phyloP scores from a whole-genome alignment of 2,329 filamentous ascomycete species.

The Sclerotinia borealis region DNA sequence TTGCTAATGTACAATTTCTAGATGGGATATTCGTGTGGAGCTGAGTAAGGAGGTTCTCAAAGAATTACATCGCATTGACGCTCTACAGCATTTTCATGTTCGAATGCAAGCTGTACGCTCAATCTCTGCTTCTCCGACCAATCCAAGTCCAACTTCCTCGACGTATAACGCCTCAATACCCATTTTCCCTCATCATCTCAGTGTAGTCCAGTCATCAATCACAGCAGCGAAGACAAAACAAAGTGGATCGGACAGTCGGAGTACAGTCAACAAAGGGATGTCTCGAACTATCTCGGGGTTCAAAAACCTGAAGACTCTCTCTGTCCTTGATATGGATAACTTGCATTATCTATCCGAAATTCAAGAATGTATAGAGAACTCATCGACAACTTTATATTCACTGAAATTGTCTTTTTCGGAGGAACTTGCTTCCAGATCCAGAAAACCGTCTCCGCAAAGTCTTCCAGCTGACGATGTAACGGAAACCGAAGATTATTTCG shows the following conservation, averaged over 20 bases:
- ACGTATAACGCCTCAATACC: not conserved
- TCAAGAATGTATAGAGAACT: slow-evolving; percentile 48
- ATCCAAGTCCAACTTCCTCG: not conserved
- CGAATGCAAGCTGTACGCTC: slow-evolving; percentile 54
- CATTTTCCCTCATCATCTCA: not conserved
- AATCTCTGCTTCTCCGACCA: slow-evolving; percentile 44
- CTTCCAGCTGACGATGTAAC: slow-evolving; percentile 45
- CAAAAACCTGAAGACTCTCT: slow-evolving; percentile 46
- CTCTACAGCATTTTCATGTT: slow-evolving; percentile 49
- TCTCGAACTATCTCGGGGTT: slow-evolving; percentile 53
- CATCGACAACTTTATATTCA: slow-evolving; percentile 46
- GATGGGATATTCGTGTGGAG: slow-evolving; percentile 61
- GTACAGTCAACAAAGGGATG: not conserved
- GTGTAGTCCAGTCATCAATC: not conserved
- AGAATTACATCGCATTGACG: slow-evolving; percentile 47
- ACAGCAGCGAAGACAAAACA: slow-evolving; percentile 13
- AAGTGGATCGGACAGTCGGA: slow-evolving; percentile 11
- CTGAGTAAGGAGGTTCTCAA: slow-evolving; percentile 53
- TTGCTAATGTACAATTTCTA: slow-evolving; percentile 26
- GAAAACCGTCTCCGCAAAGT: slow-evolving; percentile 38
- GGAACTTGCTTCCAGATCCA: slow-evolving; percentile 41
- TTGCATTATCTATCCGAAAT: slow-evolving; percentile 52
- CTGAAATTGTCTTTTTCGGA: slow-evolving; percentile 55
- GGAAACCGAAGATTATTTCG: slow-evolving; percentile 51
- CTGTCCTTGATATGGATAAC: slow-evolving; percentile 55